phyloP scores from a whole-genome alignment of 768 basidiomycete genomes.

The Termitomyces sp. region DNA sequence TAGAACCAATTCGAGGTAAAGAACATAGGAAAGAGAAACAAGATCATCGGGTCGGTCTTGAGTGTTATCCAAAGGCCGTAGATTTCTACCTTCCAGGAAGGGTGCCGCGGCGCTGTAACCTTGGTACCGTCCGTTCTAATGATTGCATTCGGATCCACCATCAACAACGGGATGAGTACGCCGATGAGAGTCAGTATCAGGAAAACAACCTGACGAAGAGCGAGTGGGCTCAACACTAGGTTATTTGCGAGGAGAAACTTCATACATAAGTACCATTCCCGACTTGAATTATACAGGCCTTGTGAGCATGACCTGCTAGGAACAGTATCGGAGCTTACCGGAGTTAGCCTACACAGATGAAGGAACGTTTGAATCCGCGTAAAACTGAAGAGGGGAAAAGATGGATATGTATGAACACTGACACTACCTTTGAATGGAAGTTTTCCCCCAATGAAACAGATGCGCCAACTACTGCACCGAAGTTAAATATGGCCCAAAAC shows the following conservation, averaged over 20 bases:
- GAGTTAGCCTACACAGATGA: constrained; percentile 27
- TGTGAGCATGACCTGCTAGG: neutral
- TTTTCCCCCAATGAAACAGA: constrained; percentile 71
- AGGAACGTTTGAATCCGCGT: constrained; percentile 1
- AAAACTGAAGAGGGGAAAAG: neutral
- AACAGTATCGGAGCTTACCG: constrained; percentile 23
- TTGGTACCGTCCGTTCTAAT: constrained; percentile 71
- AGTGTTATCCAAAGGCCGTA: constrained; percentile 64
- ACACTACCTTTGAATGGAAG: constrained; percentile 51
- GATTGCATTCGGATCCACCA: constrained; percentile 70
- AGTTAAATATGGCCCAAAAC: constrained; percentile 83
- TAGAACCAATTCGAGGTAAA: constrained; percentile 84
- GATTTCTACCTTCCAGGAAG: constrained; percentile 76
- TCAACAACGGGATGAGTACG: constrained; percentile 55
- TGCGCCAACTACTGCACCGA: constrained; percentile 76
- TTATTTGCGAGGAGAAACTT: neutral
- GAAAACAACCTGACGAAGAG: constrained; percentile 55
- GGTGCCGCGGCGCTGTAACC: constrained; percentile 54
- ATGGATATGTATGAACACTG: constrained; percentile 11
- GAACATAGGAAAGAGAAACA: constrained; percentile 83
- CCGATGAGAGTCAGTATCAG: constrained; percentile 68
- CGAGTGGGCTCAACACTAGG: neutral
- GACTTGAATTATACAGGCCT: constrained; percentile 29
- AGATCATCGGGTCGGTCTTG: constrained; percentile 62
- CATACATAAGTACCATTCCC: constrained; percentile 72